A percentile compares a stretch with the other conserved stretches of the same genome.
Conservation (phyloP, 2,329 filamentous ascomycete species). For the Fusarium falciforme region DNA sequence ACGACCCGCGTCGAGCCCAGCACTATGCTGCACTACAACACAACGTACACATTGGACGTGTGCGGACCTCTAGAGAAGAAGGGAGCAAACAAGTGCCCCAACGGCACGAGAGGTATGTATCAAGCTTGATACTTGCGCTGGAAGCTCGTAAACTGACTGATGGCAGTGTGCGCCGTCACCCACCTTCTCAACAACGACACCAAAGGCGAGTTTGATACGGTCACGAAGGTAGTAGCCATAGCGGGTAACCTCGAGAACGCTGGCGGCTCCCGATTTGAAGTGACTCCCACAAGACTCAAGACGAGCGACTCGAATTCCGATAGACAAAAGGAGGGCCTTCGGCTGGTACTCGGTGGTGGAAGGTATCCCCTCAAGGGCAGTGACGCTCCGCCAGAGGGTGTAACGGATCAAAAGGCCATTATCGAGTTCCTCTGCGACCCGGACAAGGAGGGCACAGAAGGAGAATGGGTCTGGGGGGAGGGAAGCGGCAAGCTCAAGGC, state of each 20-base stretch:
- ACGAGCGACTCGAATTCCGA: slow-evolving; percentile 73
- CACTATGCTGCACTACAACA: slow-evolving; percentile 68
- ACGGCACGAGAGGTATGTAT: slow-evolving; percentile 73
- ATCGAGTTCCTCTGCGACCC: slow-evolving; percentile 88
- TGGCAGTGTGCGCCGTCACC: slow-evolving; percentile 79
- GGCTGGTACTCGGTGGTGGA: slow-evolving; percentile 74
- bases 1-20: slow-evolving; percentile 65
- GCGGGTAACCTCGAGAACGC: slow-evolving; percentile 75
- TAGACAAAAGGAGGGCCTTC: slow-evolving; percentile 76
- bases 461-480: slow-evolving; percentile 69
- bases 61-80: slow-evolving; percentile 75
- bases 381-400: slow-evolving; percentile 52
- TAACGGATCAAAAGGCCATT: slow-evolving; percentile 76
- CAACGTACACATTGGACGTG: slow-evolving; percentile 84
- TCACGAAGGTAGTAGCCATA: slow-evolving; percentile 72
- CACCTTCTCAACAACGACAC: slow-evolving; percentile 63
- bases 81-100: slow-evolving; percentile 72
- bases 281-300: slow-evolving; percentile 74
- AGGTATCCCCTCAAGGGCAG: slow-evolving; percentile 67
- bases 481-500: slow-evolving; percentile 57
- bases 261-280: slow-evolving; percentile 71
- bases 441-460: slow-evolving; percentile 78
- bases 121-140: not conserved
- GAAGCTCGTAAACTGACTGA: slow-evolving; percentile 15
- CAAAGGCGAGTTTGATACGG: slow-evolving; percentile 55